Conservation (phyloP, 768 basidiomycete species). For the Russula earlei region DNA sequence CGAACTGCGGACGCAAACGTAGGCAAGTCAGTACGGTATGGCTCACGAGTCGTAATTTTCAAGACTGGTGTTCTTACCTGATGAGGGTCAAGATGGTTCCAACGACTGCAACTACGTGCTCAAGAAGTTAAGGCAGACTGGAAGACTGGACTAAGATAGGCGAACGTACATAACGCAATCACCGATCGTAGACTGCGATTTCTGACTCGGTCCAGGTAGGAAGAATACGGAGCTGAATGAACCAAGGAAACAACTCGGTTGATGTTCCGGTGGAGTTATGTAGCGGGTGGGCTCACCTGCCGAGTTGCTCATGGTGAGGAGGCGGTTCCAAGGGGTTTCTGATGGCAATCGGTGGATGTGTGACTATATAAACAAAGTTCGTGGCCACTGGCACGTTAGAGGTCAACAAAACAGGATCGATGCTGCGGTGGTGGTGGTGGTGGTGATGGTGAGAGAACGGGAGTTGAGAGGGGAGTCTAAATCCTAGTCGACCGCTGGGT, state of each 20-base stretch:
- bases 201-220: constrained; percentile 47
- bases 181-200: constrained; percentile 50
- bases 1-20: constrained; percentile 21
- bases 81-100: constrained; percentile 52
- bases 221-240: constrained; percentile 42
- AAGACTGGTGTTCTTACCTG: constrained; percentile 38
- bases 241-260: constrained; percentile 4
- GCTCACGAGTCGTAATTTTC: not conserved
- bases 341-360: not conserved
- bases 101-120: constrained; percentile 32
- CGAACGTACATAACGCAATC: constrained; percentile 33
- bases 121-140: not conserved
- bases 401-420: not conserved
- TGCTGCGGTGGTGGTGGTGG: not conserved
- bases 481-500: no score
- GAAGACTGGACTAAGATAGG: not conserved
- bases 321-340: not conserved
- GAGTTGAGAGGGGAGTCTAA: no score
- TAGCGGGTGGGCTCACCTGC: not conserved
- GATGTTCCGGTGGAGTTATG: not conserved
- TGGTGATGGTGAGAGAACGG: not conserved
- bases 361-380: not conserved
- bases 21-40: constrained; percentile 21
- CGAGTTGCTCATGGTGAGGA: not conserved
- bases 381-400: not conserved